Base-by-base conservation (phyloP, 495 filamentous ascomycete species). In the Penicillium verhagenii region DNA sequence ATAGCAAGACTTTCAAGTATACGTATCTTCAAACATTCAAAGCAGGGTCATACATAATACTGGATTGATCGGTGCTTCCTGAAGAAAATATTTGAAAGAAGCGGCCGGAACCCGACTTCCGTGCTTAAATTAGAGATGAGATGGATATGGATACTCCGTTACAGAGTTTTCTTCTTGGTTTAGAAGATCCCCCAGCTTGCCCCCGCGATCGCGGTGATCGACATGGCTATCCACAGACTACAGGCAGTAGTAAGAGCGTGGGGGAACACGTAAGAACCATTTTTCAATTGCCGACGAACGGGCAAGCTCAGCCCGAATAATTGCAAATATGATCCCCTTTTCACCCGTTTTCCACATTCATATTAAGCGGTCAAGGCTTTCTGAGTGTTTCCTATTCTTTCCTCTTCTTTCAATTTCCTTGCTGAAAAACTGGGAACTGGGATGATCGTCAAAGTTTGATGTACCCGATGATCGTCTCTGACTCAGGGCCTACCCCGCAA, bases 211-310 rank as follows among this genome's bases (percentile, higher is more conserved):
- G 45, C 8, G 37, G n/a, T 25, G 45, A 48, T 48, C 45, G 45
- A 48, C 45, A 48, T 14, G 10, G 39, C 19, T 13, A 45, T 24
- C 50, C 45, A 50, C 56, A 13, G 28, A 45, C 44, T 50, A 60
- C 53, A 50, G 37, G 5, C 51, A 52, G 56, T 59, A 53, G 53
- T 50, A 54, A 50, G 42, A 48, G 48, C 48, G 57, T 56, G 57
- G 57, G 53, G 52, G 24, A n/a, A 33, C n/a, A n/a, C n/a, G 35
- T 14, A 39, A 13, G 7, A 43, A 43, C 42, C 11, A 45, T 42
- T 28, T 9, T 28, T 23, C 9, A 37, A 7, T 20, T 18, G 16
- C 13, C 11, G 28, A 35, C 19, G 14, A 39, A 39, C 14, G 10
- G 14, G 42, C 7, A n/a, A 26, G 18, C 39, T 20, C 16, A 19